Evolutionary conservation across 2,329 filamentous ascomycete species (phyloP).

Genomic region (Alternaria sp.): DNA sequence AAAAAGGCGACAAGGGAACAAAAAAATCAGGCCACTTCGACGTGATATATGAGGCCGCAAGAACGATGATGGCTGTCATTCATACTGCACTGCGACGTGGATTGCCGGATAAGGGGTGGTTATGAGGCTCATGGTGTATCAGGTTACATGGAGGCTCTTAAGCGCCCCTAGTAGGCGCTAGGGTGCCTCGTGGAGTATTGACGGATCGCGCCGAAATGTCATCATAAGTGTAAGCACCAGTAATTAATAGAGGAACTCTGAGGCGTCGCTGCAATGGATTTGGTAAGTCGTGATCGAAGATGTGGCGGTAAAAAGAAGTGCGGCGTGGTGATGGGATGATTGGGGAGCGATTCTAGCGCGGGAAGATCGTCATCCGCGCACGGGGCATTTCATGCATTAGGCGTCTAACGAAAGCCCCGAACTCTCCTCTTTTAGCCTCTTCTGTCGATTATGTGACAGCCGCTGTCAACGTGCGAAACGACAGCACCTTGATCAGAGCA

Average conservation of each 20-base stretch:
- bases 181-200: slow-evolving; percentile 3
- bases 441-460: slow-evolving; percentile 8
- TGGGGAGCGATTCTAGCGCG: slow-evolving; percentile 15
- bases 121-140: slow-evolving; percentile 41
- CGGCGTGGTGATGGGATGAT: slow-evolving; percentile 2
- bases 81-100: slow-evolving; percentile 42
- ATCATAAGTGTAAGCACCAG: slow-evolving; percentile 19
- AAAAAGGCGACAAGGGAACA: slow-evolving; percentile 30
- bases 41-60: slow-evolving; percentile 42
- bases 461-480: slow-evolving; percentile 13
- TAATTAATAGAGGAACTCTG: slow-evolving; percentile 2
- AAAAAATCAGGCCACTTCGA: slow-evolving; percentile 44
- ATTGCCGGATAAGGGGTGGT: slow-evolving; percentile 35
- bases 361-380: slow-evolving; percentile 25
- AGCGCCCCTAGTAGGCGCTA: slow-evolving; percentile 32
- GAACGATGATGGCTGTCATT: slow-evolving; percentile 29
- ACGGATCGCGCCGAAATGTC: slow-evolving; percentile 5
- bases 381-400: slow-evolving; percentile 18
- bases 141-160: slow-evolving; percentile 31
- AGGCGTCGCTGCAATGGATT: slow-evolving; percentile 9
- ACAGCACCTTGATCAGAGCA: neutral
- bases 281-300: slow-evolving; percentile 7
- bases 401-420: slow-evolving; percentile 12
- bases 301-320: slow-evolving; percentile 15
- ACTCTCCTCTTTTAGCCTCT: neutral